A percentile compares a stretch with the other conserved stretches of the same genome.
phyloP scores from a whole-genome alignment of 345 rosid genomes.

The Lepidium aucheri region DNA sequence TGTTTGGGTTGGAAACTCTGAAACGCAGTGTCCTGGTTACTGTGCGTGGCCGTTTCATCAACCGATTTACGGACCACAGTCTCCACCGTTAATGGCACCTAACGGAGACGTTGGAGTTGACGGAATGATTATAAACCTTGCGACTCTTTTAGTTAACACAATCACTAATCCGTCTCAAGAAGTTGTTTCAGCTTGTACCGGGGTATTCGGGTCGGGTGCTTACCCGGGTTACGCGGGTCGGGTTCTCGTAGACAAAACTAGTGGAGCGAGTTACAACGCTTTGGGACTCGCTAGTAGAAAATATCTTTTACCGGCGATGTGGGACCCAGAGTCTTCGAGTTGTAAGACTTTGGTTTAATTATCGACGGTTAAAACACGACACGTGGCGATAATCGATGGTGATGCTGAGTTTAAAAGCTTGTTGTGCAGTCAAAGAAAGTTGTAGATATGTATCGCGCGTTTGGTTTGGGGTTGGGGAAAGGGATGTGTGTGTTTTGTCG shows the following conservation, averaged over 20 bases:
- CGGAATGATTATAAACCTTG: slow-evolving; percentile 83
- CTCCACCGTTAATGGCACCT: slow-evolving; percentile 74
- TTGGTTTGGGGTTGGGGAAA: neutral
- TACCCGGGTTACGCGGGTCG: slow-evolving; percentile 80
- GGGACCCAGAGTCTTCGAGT: slow-evolving; percentile 66
- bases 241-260: slow-evolving; percentile 49
- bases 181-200: slow-evolving; percentile 72
- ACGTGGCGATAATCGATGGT: slow-evolving; percentile 18
- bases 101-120: slow-evolving; percentile 90
- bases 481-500: slow-evolving; percentile 23
- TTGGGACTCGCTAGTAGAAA: slow-evolving; percentile 61
- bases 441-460: slow-evolving; percentile 22
- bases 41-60: slow-evolving; percentile 99
- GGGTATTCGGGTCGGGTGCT: slow-evolving; percentile 71
- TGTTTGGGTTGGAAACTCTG: slow-evolving; percentile 91
- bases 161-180: slow-evolving; percentile 83
- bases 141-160: slow-evolving; percentile 67
- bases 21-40: slow-evolving; percentile 74
- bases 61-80: slow-evolving; percentile 82
- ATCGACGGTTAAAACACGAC: neutral
- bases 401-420: slow-evolving; percentile 5
- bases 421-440: neutral
- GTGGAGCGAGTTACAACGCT: slow-evolving; percentile 77
- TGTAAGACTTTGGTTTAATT: slow-evolving; percentile 48
- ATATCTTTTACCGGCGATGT: slow-evolving; percentile 79